These are phyloP conservation scores for Erigeron canadensis DNA, from an alignment of 129 eudicot genomes.

Conservation along the genomic window DNA sequence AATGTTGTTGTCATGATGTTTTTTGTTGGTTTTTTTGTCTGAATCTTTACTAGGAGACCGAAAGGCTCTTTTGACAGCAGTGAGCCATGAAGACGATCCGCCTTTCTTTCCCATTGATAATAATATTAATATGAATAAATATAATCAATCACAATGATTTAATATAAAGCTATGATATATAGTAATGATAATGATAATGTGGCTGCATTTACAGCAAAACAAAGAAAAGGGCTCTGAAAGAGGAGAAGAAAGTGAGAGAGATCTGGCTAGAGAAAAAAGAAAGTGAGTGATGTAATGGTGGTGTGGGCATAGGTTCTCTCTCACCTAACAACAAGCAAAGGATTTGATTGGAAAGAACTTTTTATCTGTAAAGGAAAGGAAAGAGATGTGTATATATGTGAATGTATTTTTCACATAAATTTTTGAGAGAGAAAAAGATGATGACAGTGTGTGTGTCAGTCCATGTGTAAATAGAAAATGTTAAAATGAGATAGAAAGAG, in stretches of 20 bases:
- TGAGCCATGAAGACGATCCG: constrained; percentile 65
- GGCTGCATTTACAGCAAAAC: constrained; percentile 39
- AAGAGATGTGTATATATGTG: background rate
- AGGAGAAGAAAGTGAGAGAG: constrained; percentile 10
- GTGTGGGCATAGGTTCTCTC: too few species aligned
- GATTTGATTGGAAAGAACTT: constrained; percentile 18
- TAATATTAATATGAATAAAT: background rate
- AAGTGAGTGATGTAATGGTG: constrained; percentile 3
- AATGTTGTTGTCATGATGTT: constrained; percentile 14
- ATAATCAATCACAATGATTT: constrained; percentile 3
- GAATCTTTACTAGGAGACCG: constrained; percentile 64
- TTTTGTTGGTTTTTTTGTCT: constrained; percentile 24
- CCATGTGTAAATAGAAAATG: constrained; percentile 31
- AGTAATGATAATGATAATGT: constrained; percentile 3
- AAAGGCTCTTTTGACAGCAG: constrained; percentile 77
- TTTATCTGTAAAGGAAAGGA: constrained; percentile 35
- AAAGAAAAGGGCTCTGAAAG: constrained; percentile 1
- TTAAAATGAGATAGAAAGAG: constrained; percentile 5
- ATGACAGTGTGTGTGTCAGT: constrained; percentile 31
- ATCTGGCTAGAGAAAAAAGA: constrained; percentile 7
- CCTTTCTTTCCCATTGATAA: constrained; percentile 59
- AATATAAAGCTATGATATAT: constrained; percentile 10
- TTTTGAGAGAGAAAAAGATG: background rate
- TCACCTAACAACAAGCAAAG: constrained; percentile 12
- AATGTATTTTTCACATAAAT: too few species aligned